Base-by-base conservation (phyloP, 2,329 filamentous ascomycete genomes). In the Alternaria gansuensis region DNA sequence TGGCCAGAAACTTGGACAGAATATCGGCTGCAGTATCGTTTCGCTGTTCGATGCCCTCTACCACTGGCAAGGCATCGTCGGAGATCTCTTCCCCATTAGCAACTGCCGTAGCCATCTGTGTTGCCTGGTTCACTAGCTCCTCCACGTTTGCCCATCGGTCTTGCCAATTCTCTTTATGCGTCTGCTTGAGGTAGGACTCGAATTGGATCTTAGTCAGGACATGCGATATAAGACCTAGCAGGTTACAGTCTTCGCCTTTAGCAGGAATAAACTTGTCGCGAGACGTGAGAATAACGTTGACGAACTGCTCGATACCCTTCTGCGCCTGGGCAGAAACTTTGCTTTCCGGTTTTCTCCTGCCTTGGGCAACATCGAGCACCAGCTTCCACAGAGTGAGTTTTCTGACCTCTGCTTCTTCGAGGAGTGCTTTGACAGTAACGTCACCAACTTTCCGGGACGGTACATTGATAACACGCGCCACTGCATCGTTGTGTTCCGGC, bases 141-240 rank as follows among this genome's bases (percentile, higher is more conserved):
- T 95, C 87, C 0, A 98, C 88, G 67, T 97, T 98, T 31, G 88
- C 89, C 91, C 93, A 95, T 60, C 93, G 84, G 55, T 88, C 83
- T 59, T 94, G 89, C 73, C 74, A 76, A 31, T 74, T 75, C 17
- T 95, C 88, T 0, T 85, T 82, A 65, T 94, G 90, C 23, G 87
- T 85, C 10, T 85, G 84, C 65, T 89, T 84, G 5, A 98, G 80
- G 69, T 91, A 91, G n/a, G 87, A 84, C 69, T 92, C 84, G 63
- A 94, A 92, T 10, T 85, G 82, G 6, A 96, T 84, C 65, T 89
- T 89, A 11, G 85, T 83, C 24, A 88, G 77, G 2, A 91, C 73
- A 55, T 84, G 82, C 40, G 84, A 81, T 50, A 90, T 82, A 14
- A 88, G 72, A 28, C 82, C 81, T 3, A 77, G 66, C 1, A 83